Percentiles rank a stretch among this genome's conserved stretches.
Evolutionary conservation across 352 stramenopile species (phyloP).

Genomic region (Chrysophaeum taylorii): DNA sequence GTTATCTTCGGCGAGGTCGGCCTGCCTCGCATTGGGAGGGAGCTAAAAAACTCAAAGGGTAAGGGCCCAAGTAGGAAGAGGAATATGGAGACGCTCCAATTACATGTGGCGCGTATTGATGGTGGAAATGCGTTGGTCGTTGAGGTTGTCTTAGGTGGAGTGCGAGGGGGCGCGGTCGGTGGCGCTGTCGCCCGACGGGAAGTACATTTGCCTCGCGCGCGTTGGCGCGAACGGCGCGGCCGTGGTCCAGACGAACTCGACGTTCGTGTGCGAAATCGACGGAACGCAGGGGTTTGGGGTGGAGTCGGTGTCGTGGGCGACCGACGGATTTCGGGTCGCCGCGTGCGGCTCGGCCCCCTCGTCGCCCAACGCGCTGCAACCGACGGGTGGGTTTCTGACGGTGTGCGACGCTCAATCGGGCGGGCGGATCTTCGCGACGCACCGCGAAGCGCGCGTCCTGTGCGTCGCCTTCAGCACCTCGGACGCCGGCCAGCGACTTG

Average conservation of each 20-base stretch:
- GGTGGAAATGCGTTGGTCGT: too few species aligned
- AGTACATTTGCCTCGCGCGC: background rate
- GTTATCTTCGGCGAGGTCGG: too few species aligned
- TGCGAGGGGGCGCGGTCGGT: constrained; percentile 2
- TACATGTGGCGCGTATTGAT: too few species aligned
- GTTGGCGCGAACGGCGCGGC: constrained; percentile 6
- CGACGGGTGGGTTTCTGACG: background rate
- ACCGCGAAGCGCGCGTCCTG: background rate
- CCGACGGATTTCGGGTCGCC: background rate
- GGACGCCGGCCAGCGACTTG: background rate
- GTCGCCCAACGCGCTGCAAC: background rate
- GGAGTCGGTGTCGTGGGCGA: background rate
- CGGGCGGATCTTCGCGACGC: background rate
- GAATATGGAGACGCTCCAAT: too few species aligned
- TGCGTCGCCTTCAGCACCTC: background rate
- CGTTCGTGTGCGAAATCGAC: background rate
- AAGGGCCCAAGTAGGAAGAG: too few species aligned
- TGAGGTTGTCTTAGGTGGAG: too few species aligned
- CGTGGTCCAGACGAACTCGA: background rate
- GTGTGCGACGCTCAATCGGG: background rate
- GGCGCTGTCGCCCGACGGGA: background rate
- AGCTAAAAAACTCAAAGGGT: too few species aligned
- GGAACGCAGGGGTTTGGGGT: background rate
- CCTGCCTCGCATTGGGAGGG: too few species aligned
- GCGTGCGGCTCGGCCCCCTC: background rate